These are phyloP conservation scores for Lycium ferocissimum DNA, from an alignment of 257 asterid genomes.

Conservation along the genomic window DNA sequence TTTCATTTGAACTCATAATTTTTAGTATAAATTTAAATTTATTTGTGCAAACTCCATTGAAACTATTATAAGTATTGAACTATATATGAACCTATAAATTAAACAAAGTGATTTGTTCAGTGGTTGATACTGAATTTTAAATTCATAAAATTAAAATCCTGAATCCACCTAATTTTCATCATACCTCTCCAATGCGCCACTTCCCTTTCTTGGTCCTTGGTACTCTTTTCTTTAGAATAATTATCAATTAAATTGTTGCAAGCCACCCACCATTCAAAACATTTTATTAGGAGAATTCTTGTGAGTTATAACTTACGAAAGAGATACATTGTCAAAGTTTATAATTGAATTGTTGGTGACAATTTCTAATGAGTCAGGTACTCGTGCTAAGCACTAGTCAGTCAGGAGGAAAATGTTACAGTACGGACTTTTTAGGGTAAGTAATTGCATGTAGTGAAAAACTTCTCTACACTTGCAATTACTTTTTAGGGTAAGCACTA, in stretches of 20 bases:
- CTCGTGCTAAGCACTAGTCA: slow-evolving; percentile 15
- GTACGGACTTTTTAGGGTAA: neutral
- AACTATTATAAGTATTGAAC: no score
- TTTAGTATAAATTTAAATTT: no score
- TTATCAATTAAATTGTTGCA: neutral
- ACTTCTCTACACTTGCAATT: neutral
- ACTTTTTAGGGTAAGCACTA: neutral
- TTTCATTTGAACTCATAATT: no score
- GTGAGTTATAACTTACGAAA: neutral
- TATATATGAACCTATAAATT: no score
- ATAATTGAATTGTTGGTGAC: slow-evolving; percentile 13
- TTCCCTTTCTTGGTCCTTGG: neutral
- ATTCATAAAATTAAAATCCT: no score
- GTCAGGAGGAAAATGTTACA: neutral
- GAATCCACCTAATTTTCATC: no score
- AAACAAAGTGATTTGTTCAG: no score
- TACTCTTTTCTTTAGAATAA: neutral
- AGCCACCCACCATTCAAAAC: slow-evolving; percentile 26
- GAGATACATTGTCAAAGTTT: neutral
- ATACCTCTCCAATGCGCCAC: no score
- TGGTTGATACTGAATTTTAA: no score
- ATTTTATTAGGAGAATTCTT: neutral
- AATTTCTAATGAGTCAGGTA: neutral
- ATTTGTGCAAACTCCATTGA: no score
- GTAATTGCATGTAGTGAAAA: neutral